Conservation (phyloP, 805 yeast species). For the Peterozyma xylosa region DNA sequence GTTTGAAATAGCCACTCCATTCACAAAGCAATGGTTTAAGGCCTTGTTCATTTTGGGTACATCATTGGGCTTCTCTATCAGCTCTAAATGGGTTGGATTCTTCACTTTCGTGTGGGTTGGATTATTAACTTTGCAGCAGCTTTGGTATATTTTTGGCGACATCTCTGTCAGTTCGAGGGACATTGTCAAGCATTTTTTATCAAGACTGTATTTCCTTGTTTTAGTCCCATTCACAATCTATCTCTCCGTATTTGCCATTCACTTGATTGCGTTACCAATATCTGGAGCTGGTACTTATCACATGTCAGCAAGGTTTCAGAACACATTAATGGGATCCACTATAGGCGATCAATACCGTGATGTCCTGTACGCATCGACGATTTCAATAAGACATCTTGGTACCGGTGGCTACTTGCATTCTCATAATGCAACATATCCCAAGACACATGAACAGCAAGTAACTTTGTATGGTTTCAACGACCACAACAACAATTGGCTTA, state of each 20-base stretch:
- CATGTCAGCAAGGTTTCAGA: constrained; percentile 63
- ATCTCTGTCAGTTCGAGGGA: constrained; percentile 31
- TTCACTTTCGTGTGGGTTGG: constrained; percentile 64
- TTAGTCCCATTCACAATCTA: constrained; percentile 54
- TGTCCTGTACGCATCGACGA: constrained; percentile 63
- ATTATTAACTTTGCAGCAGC: constrained; percentile 33
- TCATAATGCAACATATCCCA: constrained; percentile 52
- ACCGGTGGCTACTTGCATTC: constrained; percentile 83
- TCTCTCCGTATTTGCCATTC: constrained; percentile 46
- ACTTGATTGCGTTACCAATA: constrained; percentile 38
- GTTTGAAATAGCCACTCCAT: constrained; percentile 37
- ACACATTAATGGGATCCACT: constrained; percentile 39
- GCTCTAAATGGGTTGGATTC: constrained; percentile 68
- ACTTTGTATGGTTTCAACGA: constrained; percentile 60
- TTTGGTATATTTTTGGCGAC: constrained; percentile 73
- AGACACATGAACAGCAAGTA: constrained; percentile 70
- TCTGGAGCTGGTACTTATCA: constrained; percentile 55
- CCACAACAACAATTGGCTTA: constrained; percentile 63
- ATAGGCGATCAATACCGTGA: constrained; percentile 44
- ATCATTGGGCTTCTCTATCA: constrained; percentile 44
- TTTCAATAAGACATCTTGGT: constrained; percentile 63
- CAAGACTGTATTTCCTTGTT: constrained; percentile 35
- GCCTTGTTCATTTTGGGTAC: constrained; percentile 40
- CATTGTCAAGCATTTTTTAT: constrained; percentile 31
- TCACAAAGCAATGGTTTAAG: constrained; percentile 44